phyloP scores from a whole-genome alignment of 306 rosid genomes.

The Benincasa hispida region DNA sequence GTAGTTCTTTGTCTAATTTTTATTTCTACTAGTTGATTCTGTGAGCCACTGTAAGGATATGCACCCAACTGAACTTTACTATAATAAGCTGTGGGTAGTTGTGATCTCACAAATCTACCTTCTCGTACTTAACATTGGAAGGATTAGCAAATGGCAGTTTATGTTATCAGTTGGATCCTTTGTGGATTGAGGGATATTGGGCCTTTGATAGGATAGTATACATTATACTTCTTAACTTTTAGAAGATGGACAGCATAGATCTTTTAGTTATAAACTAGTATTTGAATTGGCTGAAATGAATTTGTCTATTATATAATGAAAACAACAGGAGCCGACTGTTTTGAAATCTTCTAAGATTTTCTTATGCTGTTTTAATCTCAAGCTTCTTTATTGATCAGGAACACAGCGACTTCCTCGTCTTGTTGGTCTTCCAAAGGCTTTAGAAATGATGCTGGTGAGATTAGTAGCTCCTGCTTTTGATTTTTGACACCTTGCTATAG shows the following conservation, averaged over 20 bases:
- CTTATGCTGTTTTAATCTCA: constrained; percentile 13
- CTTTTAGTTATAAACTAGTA: background rate
- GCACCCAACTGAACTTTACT: background rate
- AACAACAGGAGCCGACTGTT: background rate
- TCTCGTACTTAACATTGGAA: background rate
- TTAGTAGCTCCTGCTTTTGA: background rate
- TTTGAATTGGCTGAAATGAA: background rate
- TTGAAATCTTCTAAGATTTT: background rate
- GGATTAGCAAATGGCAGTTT: background rate
- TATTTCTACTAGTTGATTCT: background rate
- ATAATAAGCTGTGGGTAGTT: background rate
- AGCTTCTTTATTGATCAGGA: constrained; percentile 40
- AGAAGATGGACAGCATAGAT: background rate
- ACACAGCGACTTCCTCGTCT: constrained; percentile 98
- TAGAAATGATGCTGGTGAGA: constrained; percentile 89
- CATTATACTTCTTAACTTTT: background rate
- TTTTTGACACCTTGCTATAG: background rate
- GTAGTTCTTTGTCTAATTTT: background rate
- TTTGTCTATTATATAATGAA: background rate
- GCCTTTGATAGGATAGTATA: background rate
- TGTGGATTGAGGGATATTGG: background rate
- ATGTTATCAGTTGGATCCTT: background rate
- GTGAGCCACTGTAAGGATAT: background rate
- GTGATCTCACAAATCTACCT: background rate
- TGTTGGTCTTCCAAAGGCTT: constrained; percentile 83